phyloP scores from a whole-genome alignment of 2,329 filamentous ascomycete genomes.

The Fusarium sp. region DNA sequence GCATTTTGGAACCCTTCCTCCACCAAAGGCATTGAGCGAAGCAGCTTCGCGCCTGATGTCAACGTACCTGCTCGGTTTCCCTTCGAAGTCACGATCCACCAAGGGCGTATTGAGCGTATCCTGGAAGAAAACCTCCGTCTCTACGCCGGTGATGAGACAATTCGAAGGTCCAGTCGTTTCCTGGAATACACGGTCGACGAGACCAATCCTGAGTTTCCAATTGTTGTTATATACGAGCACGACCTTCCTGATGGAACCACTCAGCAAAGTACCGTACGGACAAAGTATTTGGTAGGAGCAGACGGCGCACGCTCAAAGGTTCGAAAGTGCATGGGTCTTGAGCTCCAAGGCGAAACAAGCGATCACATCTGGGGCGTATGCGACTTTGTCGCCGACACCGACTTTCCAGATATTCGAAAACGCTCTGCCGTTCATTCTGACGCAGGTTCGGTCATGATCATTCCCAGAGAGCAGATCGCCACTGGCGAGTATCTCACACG shows the following conservation, averaged over 20 bases:
- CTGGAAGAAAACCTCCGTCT: slow-evolving; percentile 22
- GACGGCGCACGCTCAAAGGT: slow-evolving; percentile 19
- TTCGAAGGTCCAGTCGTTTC: slow-evolving; percentile 13
- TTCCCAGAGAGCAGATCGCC: slow-evolving; percentile 17
- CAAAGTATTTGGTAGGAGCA: slow-evolving; percentile 17
- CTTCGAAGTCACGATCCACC: slow-evolving; percentile 16
- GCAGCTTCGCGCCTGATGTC: slow-evolving; percentile 12
- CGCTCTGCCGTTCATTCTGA: slow-evolving; percentile 18
- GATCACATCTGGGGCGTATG: slow-evolving; percentile 29
- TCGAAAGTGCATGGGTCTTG: slow-evolving; percentile 23
- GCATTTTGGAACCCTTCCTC: slow-evolving; percentile 21
- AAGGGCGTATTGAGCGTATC: slow-evolving; percentile 23
- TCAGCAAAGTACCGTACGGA: background rate
- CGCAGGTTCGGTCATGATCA: slow-evolving; percentile 22
- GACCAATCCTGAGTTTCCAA: background rate
- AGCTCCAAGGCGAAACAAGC: slow-evolving; percentile 18
- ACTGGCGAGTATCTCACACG: slow-evolving; percentile 17
- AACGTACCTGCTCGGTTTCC: slow-evolving; percentile 22
- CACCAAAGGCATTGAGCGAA: slow-evolving; percentile 14
- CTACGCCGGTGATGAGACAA: background rate
- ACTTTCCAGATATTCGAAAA: slow-evolving; percentile 23
- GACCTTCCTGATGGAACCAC: slow-evolving; percentile 3
- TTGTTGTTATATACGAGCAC: slow-evolving; percentile 2
- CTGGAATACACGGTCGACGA: slow-evolving; percentile 19
- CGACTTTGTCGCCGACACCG: slow-evolving; percentile 22